Evolutionary conservation across 495 filamentous ascomycete species (phyloP), one percentile per base, ranked within the genome.

Genomic region (Aspergillus ostianus): DNA sequence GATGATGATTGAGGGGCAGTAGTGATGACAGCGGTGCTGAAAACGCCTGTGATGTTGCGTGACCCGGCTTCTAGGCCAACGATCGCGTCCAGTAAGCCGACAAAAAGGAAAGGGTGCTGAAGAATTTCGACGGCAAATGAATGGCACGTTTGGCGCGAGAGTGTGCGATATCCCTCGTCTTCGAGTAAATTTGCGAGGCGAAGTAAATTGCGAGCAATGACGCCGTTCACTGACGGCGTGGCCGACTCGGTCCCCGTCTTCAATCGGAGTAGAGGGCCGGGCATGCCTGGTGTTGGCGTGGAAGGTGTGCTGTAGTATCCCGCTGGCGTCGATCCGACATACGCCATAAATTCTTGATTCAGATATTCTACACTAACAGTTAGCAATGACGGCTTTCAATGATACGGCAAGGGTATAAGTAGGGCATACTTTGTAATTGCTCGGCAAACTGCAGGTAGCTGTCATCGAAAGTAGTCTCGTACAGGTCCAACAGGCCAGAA

Each of bases 221-320:
- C 82, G 27, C 90, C 92, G 66, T 98, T 98, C 23, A 90, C 86
- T 2, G 90, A 93, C 2, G 94, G 95, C 53, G 92, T 89, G 17
- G 90, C 88, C 41, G 87, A 89, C 71, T 98, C 94, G 77, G 97
- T 96, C 52, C 91, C 94, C 56, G 90, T 90, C 75, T 98, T 98
- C 56, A 97, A 80, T 8, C 94, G 87, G 21, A 98, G 83, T 55
- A 98, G 86, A 19, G 91, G 84, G 58, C 91, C 85, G 1, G 88
- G 83, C 23, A 88, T 83, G 62, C 92, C 86, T 15, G 87, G 81
- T 9, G 87, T 84, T 62, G 77, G 68, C 26, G 73, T 79, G 3
- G 81, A 75, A 9, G 84, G 80, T 9, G 92, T 97, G n/a, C 87
- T 91, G 76, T 93, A 98, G 79, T 96, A 98, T 47, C 87, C 94